Conservation (phyloP, 257 asterid genomes). For the Gentiana macrophylla region DNA sequence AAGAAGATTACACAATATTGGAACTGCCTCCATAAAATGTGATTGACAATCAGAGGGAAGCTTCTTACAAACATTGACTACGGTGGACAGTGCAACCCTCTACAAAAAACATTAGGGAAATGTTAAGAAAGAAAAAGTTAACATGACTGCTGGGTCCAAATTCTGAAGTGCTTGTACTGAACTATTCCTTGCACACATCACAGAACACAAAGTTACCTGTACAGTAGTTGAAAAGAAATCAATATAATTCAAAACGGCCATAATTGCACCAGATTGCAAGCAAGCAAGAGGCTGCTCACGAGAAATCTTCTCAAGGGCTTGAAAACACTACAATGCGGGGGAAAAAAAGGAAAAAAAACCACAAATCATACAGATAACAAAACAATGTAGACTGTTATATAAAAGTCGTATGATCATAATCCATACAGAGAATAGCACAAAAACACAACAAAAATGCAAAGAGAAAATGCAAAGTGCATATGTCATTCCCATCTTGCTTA, state of each 20-base stretch:
- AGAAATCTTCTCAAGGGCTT: constrained; percentile 86
- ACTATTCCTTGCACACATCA: no score
- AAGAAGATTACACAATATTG: constrained; percentile 83
- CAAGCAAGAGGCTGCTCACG: constrained; percentile 88
- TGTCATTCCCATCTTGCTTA: neutral
- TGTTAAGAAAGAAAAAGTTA: neutral
- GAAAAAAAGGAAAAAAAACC: no score
- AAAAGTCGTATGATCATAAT: constrained; percentile 1
- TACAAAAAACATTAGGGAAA: constrained; percentile 13
- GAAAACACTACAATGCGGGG: constrained; percentile 60
- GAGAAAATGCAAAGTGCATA: neutral
- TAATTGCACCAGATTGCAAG: constrained; percentile 83
- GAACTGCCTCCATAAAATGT: constrained; percentile 87
- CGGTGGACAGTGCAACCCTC: constrained; percentile 93
- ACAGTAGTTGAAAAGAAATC: constrained; percentile 90
- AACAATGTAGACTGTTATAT: no score
- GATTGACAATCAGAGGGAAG: constrained; percentile 58
- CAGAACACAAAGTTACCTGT: constrained; percentile 43
- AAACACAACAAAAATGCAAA: constrained; percentile 2
- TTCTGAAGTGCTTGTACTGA: no score
- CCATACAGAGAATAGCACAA: constrained; percentile 1
- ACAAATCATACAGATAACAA: no score
- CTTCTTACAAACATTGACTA: constrained; percentile 76
- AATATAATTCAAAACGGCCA: constrained; percentile 74
- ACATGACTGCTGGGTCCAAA: no score